Conservation (phyloP, 148 eudicot genomes). For the Salicornia ramosissima region DNA sequence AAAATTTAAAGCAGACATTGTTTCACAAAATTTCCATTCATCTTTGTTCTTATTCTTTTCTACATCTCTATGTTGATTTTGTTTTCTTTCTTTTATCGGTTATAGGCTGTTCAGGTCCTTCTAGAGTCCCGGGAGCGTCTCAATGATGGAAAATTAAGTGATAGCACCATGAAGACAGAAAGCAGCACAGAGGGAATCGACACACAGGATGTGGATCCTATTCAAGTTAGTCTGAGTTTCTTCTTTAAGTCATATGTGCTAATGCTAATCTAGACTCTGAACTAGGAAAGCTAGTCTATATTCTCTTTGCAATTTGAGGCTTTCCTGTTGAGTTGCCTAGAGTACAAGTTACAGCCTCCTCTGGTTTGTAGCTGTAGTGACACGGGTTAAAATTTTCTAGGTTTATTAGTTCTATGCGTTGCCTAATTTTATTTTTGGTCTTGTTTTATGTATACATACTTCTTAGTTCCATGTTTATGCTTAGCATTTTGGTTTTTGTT, state of each 20-base stretch:
- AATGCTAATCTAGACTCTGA: not conserved
- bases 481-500: not conserved
- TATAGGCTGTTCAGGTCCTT: slow-evolving; percentile 84
- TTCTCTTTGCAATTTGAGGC: not conserved
- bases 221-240: slow-evolving; percentile 64
- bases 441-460: not conserved
- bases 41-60: not conserved
- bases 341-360: not conserved
- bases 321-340: not conserved
- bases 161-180: slow-evolving; percentile 19
- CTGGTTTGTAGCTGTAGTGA: not conserved
- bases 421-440: not conserved
- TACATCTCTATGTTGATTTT: not conserved
- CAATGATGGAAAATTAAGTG: slow-evolving; percentile 35
- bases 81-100: not conserved
- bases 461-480: not conserved
- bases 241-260: slow-evolving; percentile 1
- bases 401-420: not conserved
- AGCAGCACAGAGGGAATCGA: slow-evolving; percentile 24
- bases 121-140: slow-evolving; percentile 57
- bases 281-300: not conserved
- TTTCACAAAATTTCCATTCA: not conserved
- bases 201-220: slow-evolving; percentile 49
- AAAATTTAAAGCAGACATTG: not conserved
- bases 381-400: too few relatives aligned